Conservation (phyloP, 2,329 filamentous ascomycete genomes). For the Sporothrix brasiliensis region DNA sequence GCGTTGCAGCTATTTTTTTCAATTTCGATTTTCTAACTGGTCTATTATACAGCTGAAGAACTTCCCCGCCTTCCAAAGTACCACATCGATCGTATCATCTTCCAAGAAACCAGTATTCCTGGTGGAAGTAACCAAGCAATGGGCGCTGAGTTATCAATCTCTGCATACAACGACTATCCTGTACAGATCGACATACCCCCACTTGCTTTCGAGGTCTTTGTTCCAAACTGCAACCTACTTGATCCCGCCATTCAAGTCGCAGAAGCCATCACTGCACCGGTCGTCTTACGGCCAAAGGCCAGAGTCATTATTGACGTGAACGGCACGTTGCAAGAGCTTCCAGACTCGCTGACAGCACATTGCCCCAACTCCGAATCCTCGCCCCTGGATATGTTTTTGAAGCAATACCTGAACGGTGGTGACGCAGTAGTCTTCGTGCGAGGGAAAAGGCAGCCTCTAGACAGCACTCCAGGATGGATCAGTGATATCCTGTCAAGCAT, state of each 20-base stretch:
- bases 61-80: slow-evolving; percentile 79
- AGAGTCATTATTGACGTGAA: slow-evolving; percentile 70
- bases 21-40: slow-evolving; percentile 42
- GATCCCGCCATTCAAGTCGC: slow-evolving; percentile 79
- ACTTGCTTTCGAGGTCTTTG: slow-evolving; percentile 80
- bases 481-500: slow-evolving; percentile 77
- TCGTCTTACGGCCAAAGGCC: slow-evolving; percentile 69
- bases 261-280: slow-evolving; percentile 67
- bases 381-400: slow-evolving; percentile 80
- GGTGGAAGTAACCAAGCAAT: slow-evolving; percentile 64
- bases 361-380: slow-evolving; percentile 80
- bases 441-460: slow-evolving; percentile 68
- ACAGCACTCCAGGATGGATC: slow-evolving; percentile 79
- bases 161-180: slow-evolving; percentile 75
- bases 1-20: slow-evolving; percentile 26
- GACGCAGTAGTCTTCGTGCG: slow-evolving; percentile 80
- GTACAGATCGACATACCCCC: slow-evolving; percentile 75
- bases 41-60: slow-evolving; percentile 59
- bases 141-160: slow-evolving; percentile 75
- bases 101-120: slow-evolving; percentile 67
- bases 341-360: slow-evolving; percentile 68
- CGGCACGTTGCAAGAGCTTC: slow-evolving; percentile 72
- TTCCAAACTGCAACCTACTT: slow-evolving; percentile 74
- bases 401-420: slow-evolving; percentile 78
- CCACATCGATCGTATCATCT: slow-evolving; percentile 77